phyloP scores from a whole-genome alignment of 208 protist species.

The Leishmania mexicana region DNA sequence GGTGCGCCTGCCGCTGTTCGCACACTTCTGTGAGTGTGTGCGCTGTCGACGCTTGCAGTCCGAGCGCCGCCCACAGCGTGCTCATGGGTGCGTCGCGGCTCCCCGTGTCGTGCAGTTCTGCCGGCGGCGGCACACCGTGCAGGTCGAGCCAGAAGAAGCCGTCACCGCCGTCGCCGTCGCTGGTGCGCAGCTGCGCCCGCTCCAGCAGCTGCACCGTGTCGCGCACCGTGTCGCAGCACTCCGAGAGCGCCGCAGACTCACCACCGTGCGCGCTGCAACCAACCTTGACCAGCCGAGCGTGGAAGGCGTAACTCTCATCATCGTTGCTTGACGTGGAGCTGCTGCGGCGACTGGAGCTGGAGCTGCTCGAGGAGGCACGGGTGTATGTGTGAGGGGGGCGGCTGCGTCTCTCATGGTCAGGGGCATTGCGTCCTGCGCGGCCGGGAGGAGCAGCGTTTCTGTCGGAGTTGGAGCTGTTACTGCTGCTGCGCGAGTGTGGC shows the following conservation, averaged over 20 bases:
- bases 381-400: constrained; percentile 5
- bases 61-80: constrained; percentile 16
- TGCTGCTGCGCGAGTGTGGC: constrained; percentile 18
- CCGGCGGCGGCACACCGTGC: constrained; percentile 30
- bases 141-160: constrained; percentile 43
- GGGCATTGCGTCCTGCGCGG: not conserved
- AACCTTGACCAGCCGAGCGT: constrained; percentile 20
- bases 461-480: not conserved
- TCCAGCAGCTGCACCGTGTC: constrained; percentile 8
- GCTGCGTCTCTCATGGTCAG: constrained; percentile 5
- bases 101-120: not conserved
- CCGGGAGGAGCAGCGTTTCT: not conserved
- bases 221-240: constrained; percentile 25
- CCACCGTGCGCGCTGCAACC: not conserved
- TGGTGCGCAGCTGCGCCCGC: not conserved
- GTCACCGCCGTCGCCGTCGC: not conserved
- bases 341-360: constrained; percentile 6
- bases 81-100: constrained; percentile 4
- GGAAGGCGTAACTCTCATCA: constrained; percentile 5
- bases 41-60: constrained; percentile 1
- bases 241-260: not conserved
- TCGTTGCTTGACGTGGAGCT: not conserved
- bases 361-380: not conserved
- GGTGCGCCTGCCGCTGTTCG: constrained; percentile 1
- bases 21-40: constrained; percentile 4